Conservation (phyloP, 768 basidiomycete species). For the Infundibulicybe gibba region DNA sequence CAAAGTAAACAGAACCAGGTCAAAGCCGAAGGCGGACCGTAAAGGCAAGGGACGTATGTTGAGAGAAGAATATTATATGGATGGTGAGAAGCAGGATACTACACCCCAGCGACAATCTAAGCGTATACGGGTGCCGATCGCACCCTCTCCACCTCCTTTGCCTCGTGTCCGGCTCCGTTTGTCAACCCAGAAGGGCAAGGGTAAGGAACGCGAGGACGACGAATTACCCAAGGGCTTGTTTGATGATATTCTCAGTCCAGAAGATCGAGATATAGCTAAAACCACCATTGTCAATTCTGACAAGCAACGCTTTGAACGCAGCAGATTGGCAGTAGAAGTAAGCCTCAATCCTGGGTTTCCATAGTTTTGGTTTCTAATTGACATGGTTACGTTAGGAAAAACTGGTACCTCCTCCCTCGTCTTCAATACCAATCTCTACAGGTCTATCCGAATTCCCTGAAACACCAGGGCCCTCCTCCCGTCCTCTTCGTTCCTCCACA, state of each 20-base stretch:
- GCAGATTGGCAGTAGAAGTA: conserved; percentile 74
- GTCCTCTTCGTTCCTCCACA: conserved; percentile 59
- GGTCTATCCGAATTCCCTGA: conserved; percentile 19
- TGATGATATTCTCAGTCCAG: conserved; percentile 70
- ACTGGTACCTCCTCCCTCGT: conserved; percentile 39
- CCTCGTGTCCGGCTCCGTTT: conserved; percentile 44
- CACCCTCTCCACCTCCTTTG: conserved; percentile 24
- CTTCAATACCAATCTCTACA: conserved; percentile 15
- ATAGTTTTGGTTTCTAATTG: conserved; percentile 3
- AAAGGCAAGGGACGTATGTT: conserved; percentile 19
- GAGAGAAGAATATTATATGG: conserved; percentile 13
- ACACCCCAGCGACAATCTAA: conserved; percentile 30
- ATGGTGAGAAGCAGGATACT: conserved; percentile 14
- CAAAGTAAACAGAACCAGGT: conserved; percentile 8
- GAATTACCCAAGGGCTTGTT: conserved; percentile 60
- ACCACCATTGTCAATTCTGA: conserved; percentile 62
- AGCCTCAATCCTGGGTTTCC: conserved; percentile 10
- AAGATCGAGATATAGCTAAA: conserved; percentile 70
- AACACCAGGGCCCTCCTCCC: conserved; percentile 50
- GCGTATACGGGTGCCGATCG: conserved; percentile 38
- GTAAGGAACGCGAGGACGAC: conserved; percentile 68
- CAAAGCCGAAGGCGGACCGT: conserved; percentile 15
- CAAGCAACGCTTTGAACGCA: conserved; percentile 69
- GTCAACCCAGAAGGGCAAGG: conserved; percentile 56
- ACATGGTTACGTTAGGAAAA: conserved; percentile 36